Conservation (phyloP, 179 eudicot species). For the Sideroxylon spinosum region DNA sequence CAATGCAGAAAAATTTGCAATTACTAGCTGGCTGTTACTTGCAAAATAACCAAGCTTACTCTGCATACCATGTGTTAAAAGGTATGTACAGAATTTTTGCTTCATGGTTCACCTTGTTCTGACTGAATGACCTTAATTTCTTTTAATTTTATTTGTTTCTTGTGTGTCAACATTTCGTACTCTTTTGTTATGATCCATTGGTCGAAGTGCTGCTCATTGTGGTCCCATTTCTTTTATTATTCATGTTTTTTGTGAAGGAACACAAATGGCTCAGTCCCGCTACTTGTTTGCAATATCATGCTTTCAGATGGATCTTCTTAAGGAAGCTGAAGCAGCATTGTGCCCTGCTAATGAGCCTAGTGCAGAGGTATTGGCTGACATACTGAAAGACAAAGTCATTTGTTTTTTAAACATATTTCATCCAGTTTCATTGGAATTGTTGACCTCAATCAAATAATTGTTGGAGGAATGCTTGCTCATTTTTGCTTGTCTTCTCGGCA, state of each 20-base stretch:
- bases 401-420: neutral
- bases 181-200: neutral
- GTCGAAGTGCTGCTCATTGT: constrained; percentile 4
- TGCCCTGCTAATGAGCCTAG: constrained; percentile 69
- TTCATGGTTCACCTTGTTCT: constrained; percentile 3
- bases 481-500: constrained; percentile 17
- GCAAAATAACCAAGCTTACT: constrained; percentile 82
- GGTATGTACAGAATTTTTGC: constrained; percentile 37
- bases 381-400: neutral
- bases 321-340: constrained; percentile 84
- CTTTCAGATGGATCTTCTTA: constrained; percentile 92
- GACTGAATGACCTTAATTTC: constrained; percentile 3
- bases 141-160: neutral
- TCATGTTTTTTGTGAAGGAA: constrained; percentile 51
- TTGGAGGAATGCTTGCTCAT: constrained; percentile 12
- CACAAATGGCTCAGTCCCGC: constrained; percentile 87
- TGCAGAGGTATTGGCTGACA: constrained; percentile 55
- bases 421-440: constrained; percentile 8
- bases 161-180: neutral
- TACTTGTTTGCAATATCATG: constrained; percentile 95
- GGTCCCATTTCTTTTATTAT: constrained; percentile 6
- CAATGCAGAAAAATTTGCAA: constrained; percentile 74
- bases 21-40: constrained; percentile 83
- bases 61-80: constrained; percentile 81
- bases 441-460: neutral